Conservation (phyloP, 352 stramenopile species). For the Phytophthora foliorum region DNA sequence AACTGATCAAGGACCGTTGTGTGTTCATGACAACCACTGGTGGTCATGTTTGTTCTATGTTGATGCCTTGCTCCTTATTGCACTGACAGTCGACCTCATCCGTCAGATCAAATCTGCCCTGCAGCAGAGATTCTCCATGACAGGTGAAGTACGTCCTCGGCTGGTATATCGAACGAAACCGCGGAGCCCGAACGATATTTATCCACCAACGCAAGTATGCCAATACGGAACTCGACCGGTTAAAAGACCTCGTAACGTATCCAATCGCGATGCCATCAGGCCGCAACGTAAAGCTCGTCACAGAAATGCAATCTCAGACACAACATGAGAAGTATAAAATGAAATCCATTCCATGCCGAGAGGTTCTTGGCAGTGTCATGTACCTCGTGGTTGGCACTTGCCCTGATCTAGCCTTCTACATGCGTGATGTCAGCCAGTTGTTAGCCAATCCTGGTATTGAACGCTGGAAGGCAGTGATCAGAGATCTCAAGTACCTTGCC, state of each 20-base stretch:
- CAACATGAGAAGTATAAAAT: conserved; percentile 5
- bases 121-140: conserved; percentile 23
- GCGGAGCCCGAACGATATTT: conserved; percentile 14
- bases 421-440: conserved; percentile 28
- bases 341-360: conserved; percentile 12
- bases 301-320: background rate
- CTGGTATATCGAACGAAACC: conserved; percentile 19
- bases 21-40: background rate
- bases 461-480: conserved; percentile 19
- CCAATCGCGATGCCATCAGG: background rate
- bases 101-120: conserved; percentile 15
- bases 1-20: conserved; percentile 20
- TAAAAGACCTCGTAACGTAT: conserved; percentile 4
- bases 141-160: conserved; percentile 17
- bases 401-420: conserved; percentile 18
- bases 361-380: conserved; percentile 18
- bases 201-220: conserved; percentile 33
- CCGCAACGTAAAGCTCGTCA: conserved; percentile 6
- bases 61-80: conserved; percentile 16
- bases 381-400: conserved; percentile 23
- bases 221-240: conserved; percentile 24
- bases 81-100: conserved; percentile 3
- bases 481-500: conserved; percentile 14
- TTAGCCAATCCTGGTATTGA: conserved; percentile 23
- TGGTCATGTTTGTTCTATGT: conserved; percentile 24